These are phyloP conservation scores for Pichia ethanolica DNA, from an alignment of 805 yeast genomes.

Conservation along the genomic window DNA sequence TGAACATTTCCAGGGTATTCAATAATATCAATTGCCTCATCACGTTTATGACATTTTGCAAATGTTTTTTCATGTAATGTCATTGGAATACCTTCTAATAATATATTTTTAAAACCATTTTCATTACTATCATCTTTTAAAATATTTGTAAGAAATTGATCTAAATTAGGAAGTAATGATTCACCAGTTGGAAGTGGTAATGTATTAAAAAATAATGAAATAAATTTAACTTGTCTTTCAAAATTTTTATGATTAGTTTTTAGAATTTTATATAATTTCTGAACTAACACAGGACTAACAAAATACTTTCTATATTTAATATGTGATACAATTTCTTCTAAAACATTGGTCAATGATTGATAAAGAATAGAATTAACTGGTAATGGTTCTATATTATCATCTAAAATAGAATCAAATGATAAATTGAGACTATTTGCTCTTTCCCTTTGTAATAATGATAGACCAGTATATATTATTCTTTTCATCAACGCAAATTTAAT, in stretches of 20 bases:
- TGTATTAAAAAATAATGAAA: conserved; percentile 24
- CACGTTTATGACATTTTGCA: conserved; percentile 3
- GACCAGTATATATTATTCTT: conserved; percentile 13
- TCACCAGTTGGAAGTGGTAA: conserved; percentile 17
- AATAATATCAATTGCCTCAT: conserved; percentile 11
- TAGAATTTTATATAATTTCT: conserved; percentile 33
- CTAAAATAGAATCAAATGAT: conserved; percentile 16
- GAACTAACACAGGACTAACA: conserved; percentile 24
- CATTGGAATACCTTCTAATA: background rate
- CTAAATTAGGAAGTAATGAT: conserved; percentile 12
- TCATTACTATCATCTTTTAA: conserved; percentile 12
- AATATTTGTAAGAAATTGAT: conserved; percentile 15
- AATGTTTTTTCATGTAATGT: background rate
- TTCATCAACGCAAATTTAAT: conserved; percentile 20
- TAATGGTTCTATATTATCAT: conserved; percentile 3
- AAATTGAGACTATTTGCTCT: conserved; percentile 13
- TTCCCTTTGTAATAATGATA: conserved; percentile 19
- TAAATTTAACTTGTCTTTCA: conserved; percentile 25
- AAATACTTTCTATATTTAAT: background rate
- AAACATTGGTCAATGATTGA: background rate
- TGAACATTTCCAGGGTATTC: conserved; percentile 51
- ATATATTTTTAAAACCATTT: conserved; percentile 9
- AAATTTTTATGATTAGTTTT: conserved; percentile 26
- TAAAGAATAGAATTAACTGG: background rate
- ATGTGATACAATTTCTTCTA: background rate